A percentile compares a stretch with the other conserved stretches of the same genome.
These are phyloP conservation scores for Biscogniauxia mediterranea DNA, from an alignment of 2,329 filamentous ascomycete genomes.

Conservation along the genomic window DNA sequence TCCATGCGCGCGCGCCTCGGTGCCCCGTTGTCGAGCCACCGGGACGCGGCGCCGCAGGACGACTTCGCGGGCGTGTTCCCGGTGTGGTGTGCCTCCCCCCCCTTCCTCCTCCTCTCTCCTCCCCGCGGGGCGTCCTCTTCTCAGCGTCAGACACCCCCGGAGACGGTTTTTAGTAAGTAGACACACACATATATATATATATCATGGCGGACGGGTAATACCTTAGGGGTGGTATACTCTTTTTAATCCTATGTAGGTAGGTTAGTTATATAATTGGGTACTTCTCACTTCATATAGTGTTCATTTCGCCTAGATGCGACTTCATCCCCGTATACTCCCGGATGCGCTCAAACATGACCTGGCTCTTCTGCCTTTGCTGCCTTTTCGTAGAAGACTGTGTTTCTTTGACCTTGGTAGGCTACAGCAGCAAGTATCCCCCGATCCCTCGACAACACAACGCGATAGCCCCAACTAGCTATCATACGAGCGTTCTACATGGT, in stretches of 20 bases:
- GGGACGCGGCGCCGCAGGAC: too few species aligned
- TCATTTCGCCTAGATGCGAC: constrained; percentile 30
- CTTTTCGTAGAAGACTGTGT: constrained; percentile 17
- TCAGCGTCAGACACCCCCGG: too few species aligned
- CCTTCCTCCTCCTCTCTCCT: too few species aligned
- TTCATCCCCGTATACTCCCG: constrained; percentile 41
- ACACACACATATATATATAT: too few species aligned
- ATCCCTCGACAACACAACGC: constrained; percentile 33
- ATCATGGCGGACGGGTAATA: not conserved
- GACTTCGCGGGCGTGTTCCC: too few species aligned
- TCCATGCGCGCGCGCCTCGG: too few species aligned
- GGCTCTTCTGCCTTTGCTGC: constrained; percentile 30
- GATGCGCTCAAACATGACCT: constrained; percentile 35
- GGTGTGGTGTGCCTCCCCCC: too few species aligned
- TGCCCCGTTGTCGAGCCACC: too few species aligned
- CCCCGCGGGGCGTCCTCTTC: too few species aligned
- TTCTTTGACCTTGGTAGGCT: constrained; percentile 38
- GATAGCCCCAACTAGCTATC: constrained; percentile 17
- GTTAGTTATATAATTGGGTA: not conserved
- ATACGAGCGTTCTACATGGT: constrained; percentile 22
- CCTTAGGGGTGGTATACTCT: too few species aligned
- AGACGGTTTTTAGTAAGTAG: constrained; percentile 23
- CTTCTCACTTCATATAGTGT: constrained; percentile 11
- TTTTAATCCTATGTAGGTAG: too few species aligned
- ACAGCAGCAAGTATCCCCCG: constrained; percentile 39